These are phyloP conservation scores for Cercophora newfieldiana DNA, from an alignment of 495 filamentous ascomycete genomes.

Conservation along the genomic window DNA sequence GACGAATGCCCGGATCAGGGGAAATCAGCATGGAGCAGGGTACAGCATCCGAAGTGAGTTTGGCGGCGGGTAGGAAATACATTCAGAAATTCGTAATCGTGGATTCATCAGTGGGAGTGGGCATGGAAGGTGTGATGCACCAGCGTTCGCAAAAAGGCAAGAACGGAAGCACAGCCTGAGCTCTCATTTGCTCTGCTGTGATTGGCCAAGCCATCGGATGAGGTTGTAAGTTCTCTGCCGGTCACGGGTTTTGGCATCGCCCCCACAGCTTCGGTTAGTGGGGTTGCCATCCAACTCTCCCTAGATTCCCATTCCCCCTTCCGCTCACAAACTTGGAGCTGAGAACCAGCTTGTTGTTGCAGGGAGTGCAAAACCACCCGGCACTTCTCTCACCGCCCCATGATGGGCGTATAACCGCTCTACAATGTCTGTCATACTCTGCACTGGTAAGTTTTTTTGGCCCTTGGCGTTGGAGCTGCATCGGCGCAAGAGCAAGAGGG, in stretches of 20 bases:
- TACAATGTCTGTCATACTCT: conserved; percentile 83
- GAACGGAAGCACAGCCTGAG: no score
- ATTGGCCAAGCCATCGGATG: background rate
- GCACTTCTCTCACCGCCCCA: background rate
- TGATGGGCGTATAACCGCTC: conserved; percentile 26
- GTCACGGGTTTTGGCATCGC: background rate
- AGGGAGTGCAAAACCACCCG: background rate
- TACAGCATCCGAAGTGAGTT: background rate
- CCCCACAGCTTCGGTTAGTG: background rate
- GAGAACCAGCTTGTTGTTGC: background rate
- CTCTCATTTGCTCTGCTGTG: no score
- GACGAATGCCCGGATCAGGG: conserved; percentile 1
- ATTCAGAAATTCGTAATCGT: background rate
- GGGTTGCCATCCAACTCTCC: background rate
- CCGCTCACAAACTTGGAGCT: background rate
- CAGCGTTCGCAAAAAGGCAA: background rate
- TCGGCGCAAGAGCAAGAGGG: background rate
- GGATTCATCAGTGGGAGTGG: background rate
- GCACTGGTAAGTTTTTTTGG: conserved; percentile 64
- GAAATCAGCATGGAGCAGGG: background rate
- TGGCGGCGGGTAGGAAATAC: background rate
- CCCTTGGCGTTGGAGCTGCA: background rate
- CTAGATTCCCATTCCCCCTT: background rate
- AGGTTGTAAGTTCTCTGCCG: background rate
- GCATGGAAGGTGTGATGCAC: background rate